Evolutionary conservation across 2,329 filamentous ascomycete species (phyloP).

Genomic region (Alternaria rosae): DNA sequence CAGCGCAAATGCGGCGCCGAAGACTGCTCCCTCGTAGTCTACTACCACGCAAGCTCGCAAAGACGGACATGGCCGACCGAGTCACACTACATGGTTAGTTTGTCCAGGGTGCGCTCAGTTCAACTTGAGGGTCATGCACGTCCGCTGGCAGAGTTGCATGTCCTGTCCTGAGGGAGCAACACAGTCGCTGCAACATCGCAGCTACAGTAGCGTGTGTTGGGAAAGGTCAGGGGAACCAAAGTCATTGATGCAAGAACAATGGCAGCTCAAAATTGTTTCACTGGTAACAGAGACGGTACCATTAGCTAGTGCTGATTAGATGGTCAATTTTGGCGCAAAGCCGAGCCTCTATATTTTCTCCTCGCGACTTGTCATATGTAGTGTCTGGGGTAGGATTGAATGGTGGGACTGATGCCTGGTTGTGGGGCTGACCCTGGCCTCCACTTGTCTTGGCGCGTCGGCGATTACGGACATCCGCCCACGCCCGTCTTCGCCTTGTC

Average conservation of each 20-base stretch:
- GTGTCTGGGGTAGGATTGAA: background rate
- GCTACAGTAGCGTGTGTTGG: background rate
- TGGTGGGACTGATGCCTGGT: slow-evolving; percentile 8
- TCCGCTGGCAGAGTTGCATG: background rate
- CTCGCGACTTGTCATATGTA: background rate
- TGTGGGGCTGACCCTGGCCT: slow-evolving; percentile 12
- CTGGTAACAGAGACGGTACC: background rate
- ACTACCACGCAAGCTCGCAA: background rate
- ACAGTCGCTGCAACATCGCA: background rate
- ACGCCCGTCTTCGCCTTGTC: slow-evolving; percentile 14
- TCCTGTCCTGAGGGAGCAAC: background rate
- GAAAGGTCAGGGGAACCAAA: background rate
- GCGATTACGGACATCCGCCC: slow-evolving; percentile 12
- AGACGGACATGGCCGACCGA: background rate
- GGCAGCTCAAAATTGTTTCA: background rate
- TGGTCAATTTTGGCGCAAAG: background rate
- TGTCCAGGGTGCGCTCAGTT: background rate
- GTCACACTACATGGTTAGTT: background rate
- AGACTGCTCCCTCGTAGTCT: background rate
- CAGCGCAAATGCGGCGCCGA: background rate
- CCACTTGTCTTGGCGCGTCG: slow-evolving; percentile 31
- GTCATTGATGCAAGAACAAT: background rate
- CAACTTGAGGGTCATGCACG: background rate
- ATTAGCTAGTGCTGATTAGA: background rate
- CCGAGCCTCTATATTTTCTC: background rate